phyloP scores from a whole-genome alignment of 1,284 basidiomycete species.

The Salmacisia buchloeana region DNA sequence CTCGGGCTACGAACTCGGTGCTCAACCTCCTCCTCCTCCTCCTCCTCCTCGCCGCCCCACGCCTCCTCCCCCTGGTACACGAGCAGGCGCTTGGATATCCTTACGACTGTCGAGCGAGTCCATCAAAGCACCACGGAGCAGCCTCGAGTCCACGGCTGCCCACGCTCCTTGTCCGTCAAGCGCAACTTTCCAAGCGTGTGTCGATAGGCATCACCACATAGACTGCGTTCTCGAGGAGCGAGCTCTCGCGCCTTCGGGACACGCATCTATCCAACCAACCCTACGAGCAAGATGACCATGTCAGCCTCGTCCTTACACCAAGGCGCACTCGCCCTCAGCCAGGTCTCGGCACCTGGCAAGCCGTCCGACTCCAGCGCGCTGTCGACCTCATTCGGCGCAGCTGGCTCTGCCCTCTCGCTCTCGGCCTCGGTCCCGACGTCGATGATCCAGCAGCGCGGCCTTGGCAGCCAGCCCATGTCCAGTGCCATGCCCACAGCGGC shows the following conservation, averaged over 20 bases:
- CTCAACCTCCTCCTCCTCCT: neutral
- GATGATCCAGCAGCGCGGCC: neutral
- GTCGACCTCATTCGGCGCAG: constrained; percentile 45
- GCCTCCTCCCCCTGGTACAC: neutral
- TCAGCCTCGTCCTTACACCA: too few species aligned
- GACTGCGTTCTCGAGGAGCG: too few species aligned
- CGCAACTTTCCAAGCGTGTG: too few species aligned
- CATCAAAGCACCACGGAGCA: too few species aligned
- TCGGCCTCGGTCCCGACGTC: constrained; percentile 2
- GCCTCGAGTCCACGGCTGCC: too few species aligned
- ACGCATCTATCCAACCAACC: too few species aligned
- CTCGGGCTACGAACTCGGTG: constrained; percentile 10
- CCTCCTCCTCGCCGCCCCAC: neutral
- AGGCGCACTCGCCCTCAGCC: neutral
- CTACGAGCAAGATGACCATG: too few species aligned
- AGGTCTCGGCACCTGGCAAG: neutral
- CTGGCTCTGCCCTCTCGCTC: constrained; percentile 16
- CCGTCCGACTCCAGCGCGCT: constrained; percentile 8
- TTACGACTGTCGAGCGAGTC: neutral
- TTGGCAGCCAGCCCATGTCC: neutral
- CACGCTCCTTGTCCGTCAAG: too few species aligned
- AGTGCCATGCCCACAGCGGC: neutral
- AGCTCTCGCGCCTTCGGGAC: too few species aligned
- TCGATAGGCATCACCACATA: too few species aligned
- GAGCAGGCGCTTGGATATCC: neutral